These are phyloP conservation scores for Alternaria sp. DNA, from an alignment of 2,329 filamentous ascomycete genomes.

Conservation along the genomic window DNA sequence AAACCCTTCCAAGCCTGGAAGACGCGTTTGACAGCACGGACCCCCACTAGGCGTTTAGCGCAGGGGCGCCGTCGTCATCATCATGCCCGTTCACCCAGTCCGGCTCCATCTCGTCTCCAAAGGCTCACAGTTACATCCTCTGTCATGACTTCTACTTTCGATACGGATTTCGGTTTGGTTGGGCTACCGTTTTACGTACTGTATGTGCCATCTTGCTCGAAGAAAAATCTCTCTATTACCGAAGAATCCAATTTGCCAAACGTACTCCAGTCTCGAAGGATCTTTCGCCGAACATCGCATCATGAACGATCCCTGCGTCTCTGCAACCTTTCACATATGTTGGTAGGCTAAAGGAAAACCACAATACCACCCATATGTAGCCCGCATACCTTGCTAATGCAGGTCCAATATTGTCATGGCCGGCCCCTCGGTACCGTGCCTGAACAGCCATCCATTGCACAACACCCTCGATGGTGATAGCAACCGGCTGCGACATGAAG, in stretches of 20 bases:
- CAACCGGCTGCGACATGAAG: constrained; percentile 6
- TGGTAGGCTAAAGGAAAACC: background rate
- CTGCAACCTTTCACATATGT: background rate
- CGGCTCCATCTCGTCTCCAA: background rate
- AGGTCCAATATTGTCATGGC: background rate
- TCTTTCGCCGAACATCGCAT: background rate
- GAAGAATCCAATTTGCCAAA: background rate
- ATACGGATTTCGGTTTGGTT: background rate
- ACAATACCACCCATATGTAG: background rate
- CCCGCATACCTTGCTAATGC: background rate
- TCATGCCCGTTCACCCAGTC: background rate
- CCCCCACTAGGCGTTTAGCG: background rate
- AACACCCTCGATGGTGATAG: background rate
- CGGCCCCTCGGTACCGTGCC: background rate
- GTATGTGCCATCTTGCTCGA: background rate
- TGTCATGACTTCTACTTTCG: background rate
- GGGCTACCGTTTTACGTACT: background rate
- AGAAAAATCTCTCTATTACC: background rate
- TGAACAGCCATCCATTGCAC: background rate
- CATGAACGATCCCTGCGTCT: background rate
- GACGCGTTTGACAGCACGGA: background rate
- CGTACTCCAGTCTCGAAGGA: background rate
- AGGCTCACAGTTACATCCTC: background rate
- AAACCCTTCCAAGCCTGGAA: background rate
- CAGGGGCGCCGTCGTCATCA: background rate